Conservation (phyloP, 2,329 filamentous ascomycete genomes). For the Huntiella moniliformis region DNA sequence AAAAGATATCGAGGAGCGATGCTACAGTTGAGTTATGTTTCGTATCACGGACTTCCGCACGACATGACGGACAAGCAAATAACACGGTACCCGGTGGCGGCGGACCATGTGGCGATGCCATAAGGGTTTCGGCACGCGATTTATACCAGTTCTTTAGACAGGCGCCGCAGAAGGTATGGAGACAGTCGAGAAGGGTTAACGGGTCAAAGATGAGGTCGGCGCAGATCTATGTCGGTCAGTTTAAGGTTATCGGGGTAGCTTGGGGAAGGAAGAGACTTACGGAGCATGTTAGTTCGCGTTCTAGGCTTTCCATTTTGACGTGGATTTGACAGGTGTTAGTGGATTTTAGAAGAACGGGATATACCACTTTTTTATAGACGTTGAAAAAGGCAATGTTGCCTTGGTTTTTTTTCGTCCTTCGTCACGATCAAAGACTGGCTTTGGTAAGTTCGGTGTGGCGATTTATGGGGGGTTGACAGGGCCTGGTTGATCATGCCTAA, state of each 20-base stretch:
- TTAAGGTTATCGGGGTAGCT: conserved; percentile 2
- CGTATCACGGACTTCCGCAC: conserved; percentile 68
- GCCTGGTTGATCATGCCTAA: too few species aligned
- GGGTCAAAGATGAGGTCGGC: conserved; percentile 87
- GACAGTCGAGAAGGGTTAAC: conserved; percentile 75
- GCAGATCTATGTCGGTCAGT: conserved; percentile 52
- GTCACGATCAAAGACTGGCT: neutral
- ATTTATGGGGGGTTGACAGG: neutral
- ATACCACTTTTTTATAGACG: neutral
- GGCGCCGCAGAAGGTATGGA: conserved; percentile 89
- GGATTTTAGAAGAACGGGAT: neutral
- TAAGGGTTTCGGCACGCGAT: conserved; percentile 49
- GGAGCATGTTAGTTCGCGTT: conserved; percentile 88
- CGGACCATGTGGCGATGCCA: conserved; percentile 26
- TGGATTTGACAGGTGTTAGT: neutral
- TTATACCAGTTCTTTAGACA: conserved; percentile 94
- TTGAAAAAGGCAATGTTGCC: neutral
- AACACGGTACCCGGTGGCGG: conserved; percentile 29
- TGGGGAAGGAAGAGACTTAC: conserved; percentile 34
- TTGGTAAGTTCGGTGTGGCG: neutral
- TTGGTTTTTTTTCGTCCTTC: neutral
- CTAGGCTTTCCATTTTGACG: conserved; percentile 42
- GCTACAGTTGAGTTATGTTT: conserved; percentile 80
- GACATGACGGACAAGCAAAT: conserved; percentile 87
- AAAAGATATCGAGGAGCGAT: conserved; percentile 74